phyloP scores from a whole-genome alignment of 208 protist species.

The Naegleria gruberi region DNA sequence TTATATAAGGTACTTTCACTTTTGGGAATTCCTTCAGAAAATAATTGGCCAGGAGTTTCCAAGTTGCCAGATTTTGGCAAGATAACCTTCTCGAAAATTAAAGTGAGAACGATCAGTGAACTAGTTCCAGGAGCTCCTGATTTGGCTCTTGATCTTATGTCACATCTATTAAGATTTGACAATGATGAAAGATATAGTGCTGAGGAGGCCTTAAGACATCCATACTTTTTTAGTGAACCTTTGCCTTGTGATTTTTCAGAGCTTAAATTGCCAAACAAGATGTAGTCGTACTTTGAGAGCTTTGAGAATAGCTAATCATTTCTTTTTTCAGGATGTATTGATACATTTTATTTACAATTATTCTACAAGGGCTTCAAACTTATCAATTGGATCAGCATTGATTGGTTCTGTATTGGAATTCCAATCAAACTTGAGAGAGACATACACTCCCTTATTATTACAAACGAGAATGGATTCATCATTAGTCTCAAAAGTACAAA shows the following conservation, averaged over 20 bases:
- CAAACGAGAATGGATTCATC: background rate
- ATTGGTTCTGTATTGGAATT: background rate
- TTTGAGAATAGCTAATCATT: no score
- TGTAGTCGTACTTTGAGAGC: no score
- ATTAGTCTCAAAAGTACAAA: background rate
- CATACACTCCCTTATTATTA: background rate
- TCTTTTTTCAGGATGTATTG: no score
- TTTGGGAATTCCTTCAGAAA: background rate
- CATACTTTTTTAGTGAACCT: background rate
- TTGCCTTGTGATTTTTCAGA: background rate
- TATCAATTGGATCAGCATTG: background rate
- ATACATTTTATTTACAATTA: background rate
- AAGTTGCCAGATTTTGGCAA: constrained; percentile 4
- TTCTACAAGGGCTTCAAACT: background rate
- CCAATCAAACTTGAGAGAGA: background rate
- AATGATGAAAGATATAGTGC: background rate
- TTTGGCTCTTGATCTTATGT: background rate
- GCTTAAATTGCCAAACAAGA: background rate
- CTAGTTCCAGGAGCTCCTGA: background rate
- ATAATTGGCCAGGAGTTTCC: constrained; percentile 8
- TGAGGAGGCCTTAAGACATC: background rate
- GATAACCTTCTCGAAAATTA: constrained; percentile 3
- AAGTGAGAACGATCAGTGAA: background rate
- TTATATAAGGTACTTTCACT: constrained; percentile 26
- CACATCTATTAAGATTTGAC: background rate